A percentile compares a stretch with the other conserved stretches of the same genome.
phyloP scores from a whole-genome alignment of 257 asterid species.

The Cinchona pubescens region DNA sequence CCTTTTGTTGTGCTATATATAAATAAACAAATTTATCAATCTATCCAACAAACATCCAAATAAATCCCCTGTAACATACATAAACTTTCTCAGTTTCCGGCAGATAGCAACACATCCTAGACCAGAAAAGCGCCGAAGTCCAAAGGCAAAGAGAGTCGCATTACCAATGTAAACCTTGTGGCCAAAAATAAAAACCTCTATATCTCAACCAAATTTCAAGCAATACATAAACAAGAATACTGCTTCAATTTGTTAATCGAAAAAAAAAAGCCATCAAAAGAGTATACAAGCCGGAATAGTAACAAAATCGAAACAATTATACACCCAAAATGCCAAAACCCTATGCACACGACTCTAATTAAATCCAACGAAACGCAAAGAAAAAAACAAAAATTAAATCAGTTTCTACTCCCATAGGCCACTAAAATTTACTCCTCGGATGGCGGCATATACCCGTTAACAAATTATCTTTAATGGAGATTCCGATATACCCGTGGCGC shows the following conservation, averaged over 20 bases:
- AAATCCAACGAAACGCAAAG: background rate
- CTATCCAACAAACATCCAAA: background rate
- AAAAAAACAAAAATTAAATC: too few relatives aligned
- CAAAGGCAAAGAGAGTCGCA: background rate
- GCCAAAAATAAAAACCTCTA: background rate
- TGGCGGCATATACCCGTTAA: slow-evolving; percentile 2
- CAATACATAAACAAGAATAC: background rate
- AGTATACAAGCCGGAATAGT: background rate
- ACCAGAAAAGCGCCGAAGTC: background rate
- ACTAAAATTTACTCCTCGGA: background rate
- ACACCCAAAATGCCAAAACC: background rate
- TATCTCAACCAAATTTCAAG: background rate
- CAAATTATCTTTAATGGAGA: background rate
- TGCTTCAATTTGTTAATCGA: background rate
- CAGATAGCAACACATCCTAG: background rate
- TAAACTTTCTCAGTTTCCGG: background rate
- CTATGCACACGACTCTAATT: background rate
- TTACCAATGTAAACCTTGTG: background rate
- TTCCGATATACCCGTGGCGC: background rate
- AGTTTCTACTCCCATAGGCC: background rate
- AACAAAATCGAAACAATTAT: background rate
- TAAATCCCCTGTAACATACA: background rate
- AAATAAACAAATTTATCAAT: background rate
- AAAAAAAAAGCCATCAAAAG: too few relatives aligned
- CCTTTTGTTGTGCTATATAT: background rate